Evolutionary conservation across 1,284 basidiomycete species (phyloP), one percentile per base, ranked within the genome.

Genomic region (Schizophyllum amplum): DNA sequence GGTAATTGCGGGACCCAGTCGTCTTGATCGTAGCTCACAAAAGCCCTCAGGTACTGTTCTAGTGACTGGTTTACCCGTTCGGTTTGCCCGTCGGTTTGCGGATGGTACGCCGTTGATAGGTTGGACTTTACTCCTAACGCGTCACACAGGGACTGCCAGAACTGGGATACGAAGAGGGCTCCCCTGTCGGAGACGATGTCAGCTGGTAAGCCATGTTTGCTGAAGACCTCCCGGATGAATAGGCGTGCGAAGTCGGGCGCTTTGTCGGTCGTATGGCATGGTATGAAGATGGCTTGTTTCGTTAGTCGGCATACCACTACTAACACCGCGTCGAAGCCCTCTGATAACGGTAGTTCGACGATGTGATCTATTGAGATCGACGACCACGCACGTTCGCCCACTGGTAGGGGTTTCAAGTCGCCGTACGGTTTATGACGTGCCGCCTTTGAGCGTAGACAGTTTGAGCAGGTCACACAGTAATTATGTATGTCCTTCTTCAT

Each of bases 21-120:
- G n/a, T 33, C n/a, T 17, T 24, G 48, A 1, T 23, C 25, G 4
- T 51, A 33, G 2, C 22, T 51, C 1, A 27, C 46, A 42, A 52
- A 59, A 1, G 57, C 55, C 23, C 57, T 1, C 2, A 58, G 54
- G 53, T 55, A 55, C 1, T 22, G 48, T 26, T 53, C 57, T 9
- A 58, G 21, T 1, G 46, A 17, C 5, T 24, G n/a, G 15, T 58
- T 58, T 5, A 55, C 6, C 0, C 65, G 54, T 62, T 81, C 72
- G 0, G 74, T 74, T 53, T 78, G 73, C 0, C 78, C 74, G 56
- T 81, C 72, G 0, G 72, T 69, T 58, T 78, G 66, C 0, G 75
- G 76, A 58, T 78, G 73, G 51, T 69, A 73, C 0, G 68, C 68
- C 0, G 64, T 64, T 6, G 61, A 59, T 4, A 59, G 52, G 24